Conservation (phyloP, 2,329 filamentous ascomycete genomes). For the Colletotrichum sp. region DNA sequence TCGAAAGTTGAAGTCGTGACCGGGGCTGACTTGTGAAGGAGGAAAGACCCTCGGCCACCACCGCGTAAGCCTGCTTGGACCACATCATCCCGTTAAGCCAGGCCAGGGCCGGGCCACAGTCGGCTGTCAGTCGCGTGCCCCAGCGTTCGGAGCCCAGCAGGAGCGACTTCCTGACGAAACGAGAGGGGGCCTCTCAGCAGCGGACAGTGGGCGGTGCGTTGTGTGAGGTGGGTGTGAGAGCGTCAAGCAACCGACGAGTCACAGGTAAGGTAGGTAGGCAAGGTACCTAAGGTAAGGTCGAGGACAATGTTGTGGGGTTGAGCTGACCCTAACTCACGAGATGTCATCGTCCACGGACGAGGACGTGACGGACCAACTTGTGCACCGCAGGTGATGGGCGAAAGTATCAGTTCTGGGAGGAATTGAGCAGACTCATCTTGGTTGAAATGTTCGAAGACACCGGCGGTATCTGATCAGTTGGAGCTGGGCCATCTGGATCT, state of each 20-base stretch:
- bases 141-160: background rate
- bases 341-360: background rate
- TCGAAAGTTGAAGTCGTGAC: background rate
- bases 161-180: slow-evolving; percentile 9
- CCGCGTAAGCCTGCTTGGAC: background rate
- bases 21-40: background rate
- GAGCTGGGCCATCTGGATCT: background rate
- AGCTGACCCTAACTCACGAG: background rate
- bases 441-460: background rate
- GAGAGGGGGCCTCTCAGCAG: slow-evolving; percentile 1
- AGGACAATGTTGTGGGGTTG: background rate
- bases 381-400: background rate
- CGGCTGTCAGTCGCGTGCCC: slow-evolving; percentile 12
- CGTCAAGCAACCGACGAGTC: background rate
- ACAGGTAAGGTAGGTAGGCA: background rate
- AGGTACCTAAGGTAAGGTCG: background rate
- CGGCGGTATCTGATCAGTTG: background rate
- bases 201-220: background rate
- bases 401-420: background rate
- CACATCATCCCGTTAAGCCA: background rate
- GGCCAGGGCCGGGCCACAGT: background rate
- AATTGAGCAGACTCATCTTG: background rate
- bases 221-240: background rate
- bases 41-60: background rate
- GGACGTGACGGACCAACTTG: background rate